A percentile compares a stretch with the other conserved stretches of the same genome.
phyloP scores from a whole-genome alignment of 2,329 filamentous ascomycete genomes.

The Penicillium sp. region DNA sequence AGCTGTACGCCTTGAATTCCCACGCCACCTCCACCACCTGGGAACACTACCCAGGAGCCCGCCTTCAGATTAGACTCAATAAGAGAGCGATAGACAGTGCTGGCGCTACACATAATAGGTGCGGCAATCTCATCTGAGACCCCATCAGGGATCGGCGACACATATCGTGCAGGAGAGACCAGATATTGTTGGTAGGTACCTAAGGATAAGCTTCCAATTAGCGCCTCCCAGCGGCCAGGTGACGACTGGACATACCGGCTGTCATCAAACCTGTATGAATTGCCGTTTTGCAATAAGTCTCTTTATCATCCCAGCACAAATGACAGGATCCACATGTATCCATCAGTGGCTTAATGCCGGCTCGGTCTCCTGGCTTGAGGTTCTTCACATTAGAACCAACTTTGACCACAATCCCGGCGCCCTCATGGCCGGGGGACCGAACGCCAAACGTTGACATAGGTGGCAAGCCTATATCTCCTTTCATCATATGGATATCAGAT shows the following conservation, averaged over 20 bases:
- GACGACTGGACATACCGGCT: constrained; percentile 28
- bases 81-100: constrained; percentile 59
- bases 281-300: constrained; percentile 46
- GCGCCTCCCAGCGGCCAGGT: too few relatives aligned
- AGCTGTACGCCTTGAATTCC: constrained; percentile 59
- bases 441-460: constrained; percentile 48
- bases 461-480: constrained; percentile 52
- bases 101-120: constrained; percentile 60
- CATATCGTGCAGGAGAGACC: constrained; percentile 55
- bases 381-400: constrained; percentile 54
- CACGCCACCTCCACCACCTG: constrained; percentile 52
- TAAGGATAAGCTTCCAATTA: background rate
- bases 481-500: constrained; percentile 59
- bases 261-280: constrained; percentile 46
- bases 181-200: constrained; percentile 62
- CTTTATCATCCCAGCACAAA: constrained; percentile 52
- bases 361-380: constrained; percentile 55
- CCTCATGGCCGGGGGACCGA: constrained; percentile 55
- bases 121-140: constrained; percentile 56
- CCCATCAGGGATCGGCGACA: constrained; percentile 56
- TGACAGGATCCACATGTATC: constrained; percentile 54
- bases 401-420: constrained; percentile 59
- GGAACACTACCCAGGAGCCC: constrained; percentile 52
- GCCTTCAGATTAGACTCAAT: constrained; percentile 51
- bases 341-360: constrained; percentile 53